A percentile compares a stretch with the other conserved stretches of the same genome.
phyloP scores from a whole-genome alignment of 2,329 filamentous ascomycete species.

The Pyricularia sp. region DNA sequence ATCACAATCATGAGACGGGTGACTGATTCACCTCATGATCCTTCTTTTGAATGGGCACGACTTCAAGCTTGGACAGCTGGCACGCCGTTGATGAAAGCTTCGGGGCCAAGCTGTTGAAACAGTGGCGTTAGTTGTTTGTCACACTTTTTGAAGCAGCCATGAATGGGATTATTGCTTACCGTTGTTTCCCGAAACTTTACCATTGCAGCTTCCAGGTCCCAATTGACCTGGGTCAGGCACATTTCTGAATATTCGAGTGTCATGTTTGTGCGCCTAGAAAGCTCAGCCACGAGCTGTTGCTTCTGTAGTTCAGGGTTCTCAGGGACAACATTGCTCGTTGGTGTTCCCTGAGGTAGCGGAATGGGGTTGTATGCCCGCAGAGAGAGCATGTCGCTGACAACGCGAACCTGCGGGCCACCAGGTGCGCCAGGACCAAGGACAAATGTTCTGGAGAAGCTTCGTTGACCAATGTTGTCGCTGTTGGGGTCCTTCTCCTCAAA shows the following conservation, averaged over 20 bases:
- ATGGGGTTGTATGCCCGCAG: constrained; percentile 55
- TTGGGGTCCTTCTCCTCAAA: constrained; percentile 63
- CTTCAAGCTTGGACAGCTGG: not conserved
- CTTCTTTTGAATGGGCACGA: not conserved
- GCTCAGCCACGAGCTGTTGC: constrained; percentile 63
- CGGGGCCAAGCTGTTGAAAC: constrained; percentile 8
- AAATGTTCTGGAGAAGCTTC: constrained; percentile 77
- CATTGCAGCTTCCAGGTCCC: constrained; percentile 70
- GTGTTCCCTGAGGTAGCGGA: constrained; percentile 28
- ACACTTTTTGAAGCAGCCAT: not conserved
- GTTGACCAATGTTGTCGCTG: constrained; percentile 48
- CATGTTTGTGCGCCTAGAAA: constrained; percentile 73
- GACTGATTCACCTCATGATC: not conserved
- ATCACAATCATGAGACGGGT: not conserved
- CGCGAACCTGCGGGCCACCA: constrained; percentile 55
- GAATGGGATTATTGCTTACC: constrained; percentile 34
- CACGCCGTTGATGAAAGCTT: constrained; percentile 5
- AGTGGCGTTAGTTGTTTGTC: constrained; percentile 5
- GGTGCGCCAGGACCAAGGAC: constrained; percentile 66
- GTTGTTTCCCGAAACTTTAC: constrained; percentile 67
- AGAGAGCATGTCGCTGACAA: constrained; percentile 71
- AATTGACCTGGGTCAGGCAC: constrained; percentile 70
- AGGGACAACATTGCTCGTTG: constrained; percentile 7
- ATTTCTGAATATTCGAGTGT: constrained; percentile 68
- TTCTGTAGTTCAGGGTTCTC: constrained; percentile 33